Evolutionary conservation across 2,329 filamentous ascomycete genomes (phyloP).

Genomic region (Chalara sp.): DNA sequence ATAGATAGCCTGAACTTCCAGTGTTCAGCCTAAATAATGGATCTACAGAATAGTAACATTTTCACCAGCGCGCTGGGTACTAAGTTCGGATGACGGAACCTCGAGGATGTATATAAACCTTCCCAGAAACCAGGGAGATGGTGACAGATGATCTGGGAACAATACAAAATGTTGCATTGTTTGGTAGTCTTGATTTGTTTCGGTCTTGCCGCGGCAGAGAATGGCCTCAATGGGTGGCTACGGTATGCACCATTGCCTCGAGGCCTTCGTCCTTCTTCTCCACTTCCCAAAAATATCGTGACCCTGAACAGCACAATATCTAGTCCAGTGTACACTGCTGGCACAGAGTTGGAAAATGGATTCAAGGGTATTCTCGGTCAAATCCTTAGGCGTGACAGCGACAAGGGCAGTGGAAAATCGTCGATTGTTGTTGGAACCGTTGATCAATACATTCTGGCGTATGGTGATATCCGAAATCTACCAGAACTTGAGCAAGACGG

Average conservation of each 20-base stretch:
- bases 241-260: conserved; percentile 50
- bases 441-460: conserved; percentile 32
- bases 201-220: conserved; percentile 38
- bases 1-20: too few species aligned
- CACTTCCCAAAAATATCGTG: conserved; percentile 40
- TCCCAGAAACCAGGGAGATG: too few species aligned
- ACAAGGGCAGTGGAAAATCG: conserved; percentile 22
- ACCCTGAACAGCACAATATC: conserved; percentile 45
- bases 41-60: too few species aligned
- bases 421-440: conserved; percentile 42
- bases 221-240: conserved; percentile 56
- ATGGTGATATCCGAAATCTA: conserved; percentile 26
- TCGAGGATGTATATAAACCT: too few species aligned
- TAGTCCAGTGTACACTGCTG: conserved; percentile 54
- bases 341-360: conserved; percentile 50
- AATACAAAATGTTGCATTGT: too few species aligned
- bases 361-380: conserved; percentile 49
- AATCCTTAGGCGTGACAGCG: conserved; percentile 29
- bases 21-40: too few species aligned
- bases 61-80: too few species aligned
- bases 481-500: conserved; percentile 47
- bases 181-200: too few species aligned
- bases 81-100: too few species aligned
- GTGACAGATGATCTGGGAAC: too few species aligned
- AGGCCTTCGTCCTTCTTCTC: conserved; percentile 30